Evolutionary conservation across 2,329 filamentous ascomycete genomes (phyloP).

Genomic region (Diaporthe destruens): DNA sequence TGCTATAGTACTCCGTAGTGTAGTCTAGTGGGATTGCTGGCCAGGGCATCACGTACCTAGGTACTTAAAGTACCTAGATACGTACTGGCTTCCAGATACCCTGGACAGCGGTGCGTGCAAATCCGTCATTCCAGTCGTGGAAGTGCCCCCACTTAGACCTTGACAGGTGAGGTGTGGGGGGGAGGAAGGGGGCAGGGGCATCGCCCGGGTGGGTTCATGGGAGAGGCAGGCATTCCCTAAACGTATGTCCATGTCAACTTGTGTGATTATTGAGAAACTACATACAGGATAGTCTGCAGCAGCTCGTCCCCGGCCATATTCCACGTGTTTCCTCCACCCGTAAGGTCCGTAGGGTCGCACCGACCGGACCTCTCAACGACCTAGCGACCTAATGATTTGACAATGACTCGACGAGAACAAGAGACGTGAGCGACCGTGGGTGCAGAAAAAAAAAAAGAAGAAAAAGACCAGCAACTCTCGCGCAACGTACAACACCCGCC

Average conservation of each 20-base stretch:
- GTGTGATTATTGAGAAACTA: background rate
- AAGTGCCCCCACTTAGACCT: slow-evolving; percentile 22
- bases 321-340: background rate
- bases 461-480: slow-evolving; percentile 16
- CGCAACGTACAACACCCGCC: slow-evolving; percentile 21
- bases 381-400: no score
- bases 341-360: background rate
- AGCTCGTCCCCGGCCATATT: no score
- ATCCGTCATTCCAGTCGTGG: slow-evolving; percentile 26
- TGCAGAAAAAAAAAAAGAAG: background rate
- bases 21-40: background rate
- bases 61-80: background rate
- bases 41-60: background rate
- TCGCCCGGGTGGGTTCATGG: background rate
- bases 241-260: background rate
- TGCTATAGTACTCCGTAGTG: background rate
- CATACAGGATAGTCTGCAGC: no score
- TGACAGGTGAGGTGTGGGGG: background rate
- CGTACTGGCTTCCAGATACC: background rate
- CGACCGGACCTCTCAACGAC: background rate
- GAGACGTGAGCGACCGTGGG: slow-evolving; percentile 8
- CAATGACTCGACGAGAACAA: background rate
- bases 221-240: background rate
- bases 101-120: slow-evolving; percentile 19
- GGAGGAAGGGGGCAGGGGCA: background rate